Evolutionary conservation across 345 rosid genomes (phyloP).

Genomic region (Eucalyptus fibrosa): DNA sequence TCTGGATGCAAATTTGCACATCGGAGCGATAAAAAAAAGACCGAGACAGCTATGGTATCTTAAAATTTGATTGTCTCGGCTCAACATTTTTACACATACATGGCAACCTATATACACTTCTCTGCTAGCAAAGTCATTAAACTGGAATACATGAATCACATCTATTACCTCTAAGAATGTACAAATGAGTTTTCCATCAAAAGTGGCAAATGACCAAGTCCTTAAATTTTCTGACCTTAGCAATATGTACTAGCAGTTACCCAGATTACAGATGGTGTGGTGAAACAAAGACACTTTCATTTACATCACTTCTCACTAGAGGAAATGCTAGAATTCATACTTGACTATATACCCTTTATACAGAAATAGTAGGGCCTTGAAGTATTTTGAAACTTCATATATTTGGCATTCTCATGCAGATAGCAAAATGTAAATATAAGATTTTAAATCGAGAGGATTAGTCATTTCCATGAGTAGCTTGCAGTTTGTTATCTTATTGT

Average conservation of each 20-base stretch:
- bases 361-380: neutral
- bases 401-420: neutral
- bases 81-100: neutral
- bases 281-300: neutral
- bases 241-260: neutral
- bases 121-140: neutral
- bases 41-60: neutral
- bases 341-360: neutral
- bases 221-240: neutral
- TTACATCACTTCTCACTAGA: neutral
- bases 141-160: neutral
- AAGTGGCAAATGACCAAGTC: neutral
- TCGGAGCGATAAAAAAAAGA: neutral
- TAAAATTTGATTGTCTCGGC: neutral
- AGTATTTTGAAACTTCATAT: neutral
- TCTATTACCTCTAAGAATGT: neutral
- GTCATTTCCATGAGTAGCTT: neutral
- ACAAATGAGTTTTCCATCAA: neutral
- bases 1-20: neutral
- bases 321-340: neutral
- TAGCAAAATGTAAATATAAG: neutral
- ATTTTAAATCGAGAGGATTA: neutral
- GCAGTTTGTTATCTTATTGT: neutral
- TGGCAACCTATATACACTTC: neutral
- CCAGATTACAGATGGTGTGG: neutral